Conservation (phyloP, 2,329 filamentous ascomycete genomes). For the Blastomyces parvus region DNA sequence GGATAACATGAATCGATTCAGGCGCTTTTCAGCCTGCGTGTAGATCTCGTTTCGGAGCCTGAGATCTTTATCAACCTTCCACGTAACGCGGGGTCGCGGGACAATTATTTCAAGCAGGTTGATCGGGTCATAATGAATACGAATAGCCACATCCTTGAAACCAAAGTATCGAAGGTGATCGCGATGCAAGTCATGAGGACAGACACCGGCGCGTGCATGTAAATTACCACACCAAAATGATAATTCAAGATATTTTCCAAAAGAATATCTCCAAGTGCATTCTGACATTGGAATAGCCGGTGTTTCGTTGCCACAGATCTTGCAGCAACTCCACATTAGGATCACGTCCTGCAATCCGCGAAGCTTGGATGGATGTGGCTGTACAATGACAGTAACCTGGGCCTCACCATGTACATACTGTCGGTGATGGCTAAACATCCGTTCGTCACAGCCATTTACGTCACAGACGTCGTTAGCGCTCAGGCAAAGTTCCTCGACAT, state of each 20-base stretch:
- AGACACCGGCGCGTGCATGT: conserved; percentile 63
- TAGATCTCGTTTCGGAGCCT: conserved; percentile 90
- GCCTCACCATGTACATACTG: conserved; percentile 97
- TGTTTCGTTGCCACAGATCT: conserved; percentile 81
- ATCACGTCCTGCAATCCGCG: conserved; percentile 63
- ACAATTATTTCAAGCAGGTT: conserved; percentile 92
- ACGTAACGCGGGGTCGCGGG: conserved; percentile 78
- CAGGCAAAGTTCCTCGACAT: conserved; percentile 80
- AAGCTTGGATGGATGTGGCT: conserved; percentile 59
- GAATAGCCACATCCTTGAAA: conserved; percentile 71
- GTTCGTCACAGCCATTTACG: conserved; percentile 74
- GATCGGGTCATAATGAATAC: conserved; percentile 87
- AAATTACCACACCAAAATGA: conserved; percentile 90
- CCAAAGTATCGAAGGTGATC: conserved; percentile 93
- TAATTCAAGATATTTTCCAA: conserved; percentile 95
- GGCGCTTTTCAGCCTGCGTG: conserved; percentile 65
- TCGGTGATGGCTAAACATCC: conserved; percentile 84
- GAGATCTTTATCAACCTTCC: conserved; percentile 94
- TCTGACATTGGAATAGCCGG: conserved; percentile 85
- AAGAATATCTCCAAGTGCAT: conserved; percentile 94
- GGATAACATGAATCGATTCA: conserved; percentile 78
- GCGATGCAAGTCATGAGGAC: conserved; percentile 82
- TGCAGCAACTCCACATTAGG: conserved; percentile 96
- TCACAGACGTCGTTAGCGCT: conserved; percentile 68
- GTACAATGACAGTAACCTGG: conserved; percentile 82